phyloP scores from a whole-genome alignment of 805 yeast genomes.

The Yarrowia sp. region DNA sequence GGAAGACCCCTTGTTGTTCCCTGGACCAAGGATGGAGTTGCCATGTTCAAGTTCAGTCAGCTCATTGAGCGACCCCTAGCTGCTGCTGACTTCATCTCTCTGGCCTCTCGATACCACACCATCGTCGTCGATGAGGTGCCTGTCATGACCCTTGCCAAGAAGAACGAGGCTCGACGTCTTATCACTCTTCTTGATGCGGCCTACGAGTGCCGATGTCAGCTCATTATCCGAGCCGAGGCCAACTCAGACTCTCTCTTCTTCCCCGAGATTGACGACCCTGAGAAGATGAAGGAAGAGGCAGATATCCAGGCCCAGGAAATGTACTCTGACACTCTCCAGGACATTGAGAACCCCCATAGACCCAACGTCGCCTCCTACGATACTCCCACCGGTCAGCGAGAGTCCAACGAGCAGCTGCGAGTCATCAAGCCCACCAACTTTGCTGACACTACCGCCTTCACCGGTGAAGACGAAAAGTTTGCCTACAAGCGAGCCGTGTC shows the following conservation, averaged over 20 bases:
- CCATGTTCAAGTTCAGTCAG: slow-evolving; percentile 59
- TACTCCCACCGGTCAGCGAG: slow-evolving; percentile 30
- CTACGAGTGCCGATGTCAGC: slow-evolving; percentile 69
- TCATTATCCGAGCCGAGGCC: slow-evolving; percentile 60
- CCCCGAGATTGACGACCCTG: slow-evolving; percentile 55
- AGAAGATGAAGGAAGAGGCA: slow-evolving; percentile 46
- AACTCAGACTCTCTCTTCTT: slow-evolving; percentile 64
- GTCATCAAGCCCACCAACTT: slow-evolving; percentile 46
- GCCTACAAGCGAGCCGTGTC: slow-evolving; percentile 76
- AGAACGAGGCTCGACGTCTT: slow-evolving; percentile 72
- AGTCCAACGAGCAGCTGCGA: slow-evolving; percentile 1
- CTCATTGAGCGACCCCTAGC: slow-evolving; percentile 65
- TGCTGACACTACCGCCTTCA: slow-evolving; percentile 56
- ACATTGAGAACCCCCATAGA: slow-evolving; percentile 67
- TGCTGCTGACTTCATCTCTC: slow-evolving; percentile 72
- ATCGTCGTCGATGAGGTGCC: slow-evolving; percentile 69
- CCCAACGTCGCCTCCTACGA: slow-evolving; percentile 69
- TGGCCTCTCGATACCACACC: slow-evolving; percentile 65
- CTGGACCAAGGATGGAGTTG: slow-evolving; percentile 53
- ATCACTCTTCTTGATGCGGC: slow-evolving; percentile 72
- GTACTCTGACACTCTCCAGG: slow-evolving; percentile 69
- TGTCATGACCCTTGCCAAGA: slow-evolving; percentile 60
- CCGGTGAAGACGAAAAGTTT: slow-evolving; percentile 79
- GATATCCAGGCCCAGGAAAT: slow-evolving; percentile 64
- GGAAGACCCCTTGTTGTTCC: slow-evolving; percentile 62